Percentiles rank a stretch among this genome's conserved stretches.
These are phyloP conservation scores for Ilex aquifolium DNA, from an alignment of 257 asterid genomes.

Conservation along the genomic window DNA sequence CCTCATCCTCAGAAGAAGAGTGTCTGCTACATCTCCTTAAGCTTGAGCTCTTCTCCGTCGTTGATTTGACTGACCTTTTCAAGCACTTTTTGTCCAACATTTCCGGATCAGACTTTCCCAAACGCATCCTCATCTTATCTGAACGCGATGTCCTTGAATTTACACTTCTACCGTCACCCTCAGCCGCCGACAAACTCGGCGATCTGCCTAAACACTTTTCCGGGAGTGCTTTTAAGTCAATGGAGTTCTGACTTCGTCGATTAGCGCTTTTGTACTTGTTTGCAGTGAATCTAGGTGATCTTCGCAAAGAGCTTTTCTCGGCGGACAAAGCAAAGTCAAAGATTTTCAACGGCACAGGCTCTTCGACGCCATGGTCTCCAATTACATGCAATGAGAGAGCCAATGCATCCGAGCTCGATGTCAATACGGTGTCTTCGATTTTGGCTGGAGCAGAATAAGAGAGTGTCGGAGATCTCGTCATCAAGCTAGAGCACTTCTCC, in stretches of 20 bases:
- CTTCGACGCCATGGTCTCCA: slow-evolving; percentile 2
- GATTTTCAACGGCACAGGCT: slow-evolving; percentile 23
- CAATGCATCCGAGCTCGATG: slow-evolving; percentile 28
- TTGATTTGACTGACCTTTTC: slow-evolving; percentile 16
- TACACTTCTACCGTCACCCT: slow-evolving; percentile 6
- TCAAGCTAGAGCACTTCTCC: no score
- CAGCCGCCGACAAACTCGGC: slow-evolving; percentile 16
- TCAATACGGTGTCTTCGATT: not conserved
- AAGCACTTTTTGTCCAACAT: not conserved
- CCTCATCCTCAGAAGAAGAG: slow-evolving; percentile 8
- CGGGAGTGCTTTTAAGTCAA: not conserved
- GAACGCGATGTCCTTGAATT: slow-evolving; percentile 10
- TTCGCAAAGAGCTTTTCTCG: slow-evolving; percentile 13
- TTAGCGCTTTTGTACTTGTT: slow-evolving; percentile 26
- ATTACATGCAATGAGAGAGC: slow-evolving; percentile 36
- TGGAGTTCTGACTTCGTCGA: not conserved
- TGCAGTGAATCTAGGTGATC: slow-evolving; percentile 37
- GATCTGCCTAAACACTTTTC: slow-evolving; percentile 13
- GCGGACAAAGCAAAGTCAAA: slow-evolving; percentile 6
- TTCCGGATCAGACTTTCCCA: not conserved
- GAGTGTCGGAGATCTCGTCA: slow-evolving; percentile 20
- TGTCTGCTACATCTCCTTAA: slow-evolving; percentile 17
- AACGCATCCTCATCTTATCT: slow-evolving; percentile 20
- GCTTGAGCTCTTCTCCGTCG: no score
- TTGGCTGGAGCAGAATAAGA: slow-evolving; percentile 16